Conservation (phyloP, 2,329 filamentous ascomycete species). For the Penicillium olsonii region DNA sequence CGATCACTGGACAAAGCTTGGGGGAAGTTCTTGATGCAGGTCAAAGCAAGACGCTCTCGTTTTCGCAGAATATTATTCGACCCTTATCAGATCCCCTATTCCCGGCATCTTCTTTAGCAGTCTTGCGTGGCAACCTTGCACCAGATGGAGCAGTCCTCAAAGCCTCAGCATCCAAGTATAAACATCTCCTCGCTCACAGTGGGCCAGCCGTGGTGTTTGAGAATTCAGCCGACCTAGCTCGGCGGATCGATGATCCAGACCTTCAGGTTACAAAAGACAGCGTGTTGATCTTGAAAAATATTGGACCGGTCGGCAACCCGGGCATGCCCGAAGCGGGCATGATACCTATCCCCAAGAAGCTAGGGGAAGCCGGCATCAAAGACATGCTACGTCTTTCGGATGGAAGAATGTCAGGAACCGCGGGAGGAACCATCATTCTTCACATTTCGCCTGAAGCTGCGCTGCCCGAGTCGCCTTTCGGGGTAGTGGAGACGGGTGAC, state of each 20-base stretch:
- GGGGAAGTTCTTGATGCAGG: conserved; percentile 48
- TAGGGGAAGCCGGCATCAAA: conserved; percentile 48
- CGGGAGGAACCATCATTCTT: conserved; percentile 56
- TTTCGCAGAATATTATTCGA: conserved; percentile 47
- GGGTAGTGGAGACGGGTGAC: conserved; percentile 52
- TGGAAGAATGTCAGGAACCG: conserved; percentile 58
- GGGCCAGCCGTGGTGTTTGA: conserved; percentile 53
- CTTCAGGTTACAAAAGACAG: conserved; percentile 48
- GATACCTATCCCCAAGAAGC: conserved; percentile 54
- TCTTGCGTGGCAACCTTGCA: conserved; percentile 51
- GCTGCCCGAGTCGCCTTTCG: conserved; percentile 50
- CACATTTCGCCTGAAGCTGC: conserved; percentile 57
- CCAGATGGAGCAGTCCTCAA: conserved; percentile 54
- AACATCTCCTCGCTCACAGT: conserved; percentile 45
- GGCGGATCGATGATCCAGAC: conserved; percentile 48
- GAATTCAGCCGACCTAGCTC: conserved; percentile 49
- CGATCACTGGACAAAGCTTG: conserved; percentile 51
- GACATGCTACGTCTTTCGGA: conserved; percentile 58
- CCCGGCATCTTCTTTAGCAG: conserved; percentile 47
- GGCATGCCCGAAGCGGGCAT: conserved; percentile 57
- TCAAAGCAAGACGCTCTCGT: conserved; percentile 45
- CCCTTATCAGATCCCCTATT: conserved; percentile 49
- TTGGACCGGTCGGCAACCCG: conserved; percentile 54
- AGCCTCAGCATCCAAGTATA: conserved; percentile 53
- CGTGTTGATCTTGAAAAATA: conserved; percentile 51